Conservation (phyloP, 2,329 filamentous ascomycete species). For the Diaporthe nobilis region DNA sequence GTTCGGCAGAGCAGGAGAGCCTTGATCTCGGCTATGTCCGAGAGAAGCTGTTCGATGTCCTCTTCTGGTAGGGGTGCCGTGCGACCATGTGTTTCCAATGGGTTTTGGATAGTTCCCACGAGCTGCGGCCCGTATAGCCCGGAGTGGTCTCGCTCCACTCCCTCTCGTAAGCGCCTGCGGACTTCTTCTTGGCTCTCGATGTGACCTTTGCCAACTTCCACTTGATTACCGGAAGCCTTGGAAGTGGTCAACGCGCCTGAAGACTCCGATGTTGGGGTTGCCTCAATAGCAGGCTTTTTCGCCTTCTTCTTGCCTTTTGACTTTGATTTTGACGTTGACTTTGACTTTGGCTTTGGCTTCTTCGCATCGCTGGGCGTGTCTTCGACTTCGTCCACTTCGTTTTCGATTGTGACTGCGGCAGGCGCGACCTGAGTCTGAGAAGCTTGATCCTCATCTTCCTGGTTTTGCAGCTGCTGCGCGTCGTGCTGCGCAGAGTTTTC, state of each 20-base stretch:
- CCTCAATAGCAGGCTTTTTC: not conserved
- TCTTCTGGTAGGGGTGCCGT: conserved; percentile 57
- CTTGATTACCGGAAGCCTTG: conserved; percentile 35
- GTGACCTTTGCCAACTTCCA: conserved; percentile 53
- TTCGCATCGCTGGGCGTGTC: not conserved
- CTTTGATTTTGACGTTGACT: conserved; percentile 18
- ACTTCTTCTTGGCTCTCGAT: conserved; percentile 55
- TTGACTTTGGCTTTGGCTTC: conserved; percentile 16
- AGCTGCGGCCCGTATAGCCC: conserved; percentile 51
- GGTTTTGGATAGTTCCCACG: conserved; percentile 51
- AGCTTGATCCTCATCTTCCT: not conserved
- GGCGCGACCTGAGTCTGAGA: not conserved
- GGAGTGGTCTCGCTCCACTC: conserved; percentile 52
- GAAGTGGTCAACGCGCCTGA: conserved; percentile 47
- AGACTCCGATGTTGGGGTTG: not conserved
- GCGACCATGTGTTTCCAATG: conserved; percentile 48
- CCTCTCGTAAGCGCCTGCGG: conserved; percentile 3
- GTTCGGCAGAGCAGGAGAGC: conserved; percentile 63
- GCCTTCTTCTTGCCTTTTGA: conserved; percentile 27
- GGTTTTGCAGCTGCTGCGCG: not conserved
- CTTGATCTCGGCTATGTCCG: conserved; percentile 64
- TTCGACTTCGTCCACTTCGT: not conserved
- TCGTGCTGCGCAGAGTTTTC: conserved; percentile 39
- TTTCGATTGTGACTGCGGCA: not conserved
- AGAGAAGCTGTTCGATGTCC: conserved; percentile 58